Evolutionary conservation across 1,284 basidiomycete genomes (phyloP).

Genomic region (Ceratorhiza oryzae-sativae): DNA sequence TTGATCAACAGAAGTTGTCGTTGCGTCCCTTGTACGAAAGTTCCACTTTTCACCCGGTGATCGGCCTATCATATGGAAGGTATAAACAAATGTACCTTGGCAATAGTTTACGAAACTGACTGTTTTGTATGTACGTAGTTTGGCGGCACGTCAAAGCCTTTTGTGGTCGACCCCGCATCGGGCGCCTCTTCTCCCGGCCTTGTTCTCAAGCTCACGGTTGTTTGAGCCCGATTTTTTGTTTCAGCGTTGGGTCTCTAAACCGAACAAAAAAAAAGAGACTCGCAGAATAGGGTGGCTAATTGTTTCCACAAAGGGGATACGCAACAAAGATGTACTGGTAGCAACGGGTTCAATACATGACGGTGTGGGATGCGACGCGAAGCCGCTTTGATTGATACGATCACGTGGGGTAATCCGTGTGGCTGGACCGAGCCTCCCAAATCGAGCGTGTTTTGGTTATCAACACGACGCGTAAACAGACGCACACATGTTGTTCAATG

Average conservation of each 20-base stretch:
- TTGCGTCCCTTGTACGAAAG: conserved; percentile 23
- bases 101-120: not conserved
- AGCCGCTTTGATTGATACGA: not conserved
- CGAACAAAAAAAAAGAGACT: conserved; percentile 11
- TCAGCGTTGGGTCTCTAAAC: not conserved
- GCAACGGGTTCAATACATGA: not conserved
- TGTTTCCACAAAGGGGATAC: conserved; percentile 23
- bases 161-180: conserved; percentile 34
- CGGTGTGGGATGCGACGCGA: not conserved
- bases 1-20: conserved; percentile 20
- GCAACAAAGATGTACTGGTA: not conserved
- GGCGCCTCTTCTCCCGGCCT: conserved; percentile 25
- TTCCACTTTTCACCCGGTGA: conserved; percentile 30
- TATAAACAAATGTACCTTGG: not conserved
- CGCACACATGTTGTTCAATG: conserved; percentile 35
- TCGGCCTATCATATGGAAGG: conserved; percentile 33
- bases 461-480: conserved; percentile 31
- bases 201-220: conserved; percentile 28
- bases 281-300: not conserved
- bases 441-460: not conserved
- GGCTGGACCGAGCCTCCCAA: conserved; percentile 5
- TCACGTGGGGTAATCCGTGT: not conserved
- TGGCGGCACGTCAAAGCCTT: conserved; percentile 37
- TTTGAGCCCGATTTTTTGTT: not conserved
- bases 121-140: not conserved